Conservation (phyloP, 2,329 filamentous ascomycete genomes). For the Cordyceps tenuipes region DNA sequence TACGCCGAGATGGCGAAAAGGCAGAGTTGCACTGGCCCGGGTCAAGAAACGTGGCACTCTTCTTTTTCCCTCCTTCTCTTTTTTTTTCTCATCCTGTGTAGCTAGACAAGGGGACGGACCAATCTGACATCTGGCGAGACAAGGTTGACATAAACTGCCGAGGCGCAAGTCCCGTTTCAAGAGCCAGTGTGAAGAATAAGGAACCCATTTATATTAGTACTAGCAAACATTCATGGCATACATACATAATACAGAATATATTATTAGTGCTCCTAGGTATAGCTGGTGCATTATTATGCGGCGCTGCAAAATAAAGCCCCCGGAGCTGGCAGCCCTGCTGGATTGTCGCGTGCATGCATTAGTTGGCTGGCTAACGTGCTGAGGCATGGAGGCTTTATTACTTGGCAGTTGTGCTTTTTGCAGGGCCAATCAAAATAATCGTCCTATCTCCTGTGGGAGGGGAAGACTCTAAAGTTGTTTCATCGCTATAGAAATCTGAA, state of each 20-base stretch:
- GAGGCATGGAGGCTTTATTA: neutral
- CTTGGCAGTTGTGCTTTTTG: too few relatives aligned
- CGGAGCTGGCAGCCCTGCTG: constrained; percentile 4
- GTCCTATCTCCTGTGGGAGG: neutral
- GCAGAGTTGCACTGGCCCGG: neutral
- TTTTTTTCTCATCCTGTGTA: neutral
- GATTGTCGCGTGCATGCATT: neutral
- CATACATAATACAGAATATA: too few relatives aligned
- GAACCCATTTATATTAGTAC: neutral
- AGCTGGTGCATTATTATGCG: neutral
- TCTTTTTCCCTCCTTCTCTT: neutral
- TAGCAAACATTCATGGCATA: neutral
- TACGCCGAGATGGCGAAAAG: neutral
- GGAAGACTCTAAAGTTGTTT: neutral
- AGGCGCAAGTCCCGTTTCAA: too few relatives aligned
- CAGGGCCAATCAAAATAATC: neutral
- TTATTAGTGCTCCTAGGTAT: neutral
- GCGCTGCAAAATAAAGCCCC: neutral
- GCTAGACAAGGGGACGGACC: too few relatives aligned
- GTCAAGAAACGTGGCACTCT: neutral
- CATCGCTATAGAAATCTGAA: neutral
- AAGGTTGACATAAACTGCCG: too few relatives aligned
- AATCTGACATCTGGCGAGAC: too few relatives aligned
- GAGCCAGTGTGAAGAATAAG: too few relatives aligned
- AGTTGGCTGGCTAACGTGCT: neutral